Evolutionary conservation across 2,329 filamentous ascomycete species (phyloP).

Genomic region (Clarireedia homoeocarpa): DNA sequence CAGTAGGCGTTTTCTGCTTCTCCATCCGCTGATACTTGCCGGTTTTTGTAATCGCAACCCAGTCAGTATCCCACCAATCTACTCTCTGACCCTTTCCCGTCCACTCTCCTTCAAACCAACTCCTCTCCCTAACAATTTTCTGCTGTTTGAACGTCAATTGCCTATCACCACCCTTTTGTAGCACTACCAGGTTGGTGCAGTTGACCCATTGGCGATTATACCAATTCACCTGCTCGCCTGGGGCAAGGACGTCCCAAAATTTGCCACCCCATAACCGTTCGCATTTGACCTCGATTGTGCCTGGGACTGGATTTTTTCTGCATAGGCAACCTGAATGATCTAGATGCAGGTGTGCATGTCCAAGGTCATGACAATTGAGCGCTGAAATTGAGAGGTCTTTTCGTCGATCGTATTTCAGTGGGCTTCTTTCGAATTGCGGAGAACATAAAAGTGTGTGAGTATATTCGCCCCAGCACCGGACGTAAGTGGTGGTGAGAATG

Average conservation of each 20-base stretch:
- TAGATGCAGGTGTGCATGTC: slow-evolving; percentile 1
- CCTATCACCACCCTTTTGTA: background rate
- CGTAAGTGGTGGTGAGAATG: background rate
- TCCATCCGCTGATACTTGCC: background rate
- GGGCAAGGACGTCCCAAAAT: background rate
- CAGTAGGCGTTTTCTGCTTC: background rate
- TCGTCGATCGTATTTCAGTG: background rate
- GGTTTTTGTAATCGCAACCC: background rate
- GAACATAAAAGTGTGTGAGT: background rate
- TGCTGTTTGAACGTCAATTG: background rate
- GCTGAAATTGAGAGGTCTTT: background rate
- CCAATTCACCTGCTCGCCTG: background rate
- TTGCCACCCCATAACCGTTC: background rate
- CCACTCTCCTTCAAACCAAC: slow-evolving; percentile 6
- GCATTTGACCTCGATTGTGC: background rate
- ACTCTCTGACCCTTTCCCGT: background rate
- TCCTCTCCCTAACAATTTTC: background rate
- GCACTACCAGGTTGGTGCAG: background rate
- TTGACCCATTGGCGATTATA: background rate
- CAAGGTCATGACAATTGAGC: background rate
- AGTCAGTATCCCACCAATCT: slow-evolving; percentile 5
- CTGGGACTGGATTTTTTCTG: background rate
- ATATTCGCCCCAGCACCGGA: background rate
- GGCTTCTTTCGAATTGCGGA: background rate
- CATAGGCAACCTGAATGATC: background rate